Conservation (phyloP, 805 yeast genomes). For the Cyberlindnera saturnus region DNA sequence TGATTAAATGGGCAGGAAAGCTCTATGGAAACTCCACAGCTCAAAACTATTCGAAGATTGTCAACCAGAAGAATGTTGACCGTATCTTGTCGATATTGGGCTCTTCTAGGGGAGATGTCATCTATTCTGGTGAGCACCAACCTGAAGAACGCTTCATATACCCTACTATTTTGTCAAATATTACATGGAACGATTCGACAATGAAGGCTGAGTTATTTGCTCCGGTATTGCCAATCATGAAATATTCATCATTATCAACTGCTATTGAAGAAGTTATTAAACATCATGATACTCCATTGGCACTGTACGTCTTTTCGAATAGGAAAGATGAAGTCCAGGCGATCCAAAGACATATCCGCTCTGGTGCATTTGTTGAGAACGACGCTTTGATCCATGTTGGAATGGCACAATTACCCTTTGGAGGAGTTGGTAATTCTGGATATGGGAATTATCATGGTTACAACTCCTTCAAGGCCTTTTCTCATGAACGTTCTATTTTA, state of each 20-base stretch:
- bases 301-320: slow-evolving; percentile 61
- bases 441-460: slow-evolving; percentile 78
- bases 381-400: slow-evolving; percentile 72
- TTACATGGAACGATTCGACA: slow-evolving; percentile 56
- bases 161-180: slow-evolving; percentile 65
- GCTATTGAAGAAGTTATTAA: slow-evolving; percentile 37
- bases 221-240: slow-evolving; percentile 73
- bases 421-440: slow-evolving; percentile 87
- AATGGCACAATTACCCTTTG: slow-evolving; percentile 70
- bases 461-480: slow-evolving; percentile 59
- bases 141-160: slow-evolving; percentile 43
- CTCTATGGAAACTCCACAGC: slow-evolving; percentile 37
- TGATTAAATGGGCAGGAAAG: slow-evolving; percentile 35
- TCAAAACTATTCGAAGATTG: slow-evolving; percentile 45
- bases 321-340: slow-evolving; percentile 38
- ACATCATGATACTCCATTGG: slow-evolving; percentile 72
- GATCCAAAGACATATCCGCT: slow-evolving; percentile 50
- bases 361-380: slow-evolving; percentile 46
- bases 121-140: slow-evolving; percentile 30
- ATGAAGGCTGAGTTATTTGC: slow-evolving; percentile 81
- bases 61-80: slow-evolving; percentile 47
- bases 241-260: slow-evolving; percentile 38
- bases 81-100: slow-evolving; percentile 39
- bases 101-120: slow-evolving; percentile 39
- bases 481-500: slow-evolving; percentile 66